Evolutionary conservation across 2,329 filamentous ascomycete genomes (phyloP).

Genomic region (Phialophora verrucosa): DNA sequence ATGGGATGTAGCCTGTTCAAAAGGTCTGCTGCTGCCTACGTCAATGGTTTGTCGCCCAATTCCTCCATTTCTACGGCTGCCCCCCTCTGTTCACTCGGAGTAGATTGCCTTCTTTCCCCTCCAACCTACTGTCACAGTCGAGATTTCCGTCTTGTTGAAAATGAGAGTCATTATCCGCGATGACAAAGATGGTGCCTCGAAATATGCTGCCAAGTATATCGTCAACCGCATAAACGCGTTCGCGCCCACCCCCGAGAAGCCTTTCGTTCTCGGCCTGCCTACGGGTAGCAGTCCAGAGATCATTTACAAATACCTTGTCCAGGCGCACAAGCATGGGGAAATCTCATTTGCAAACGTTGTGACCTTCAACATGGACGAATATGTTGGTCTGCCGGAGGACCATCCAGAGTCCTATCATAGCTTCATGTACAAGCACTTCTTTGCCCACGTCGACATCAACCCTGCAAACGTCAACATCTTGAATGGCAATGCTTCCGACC

Average conservation of each 20-base stretch:
- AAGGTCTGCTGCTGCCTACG: slow-evolving; percentile 23
- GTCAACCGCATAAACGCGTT: slow-evolving; percentile 80
- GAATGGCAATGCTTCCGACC: slow-evolving; percentile 77
- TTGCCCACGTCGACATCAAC: slow-evolving; percentile 80
- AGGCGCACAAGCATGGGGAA: slow-evolving; percentile 53
- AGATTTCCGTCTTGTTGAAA: slow-evolving; percentile 15
- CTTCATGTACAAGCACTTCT: slow-evolving; percentile 94
- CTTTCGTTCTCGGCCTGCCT: slow-evolving; percentile 82
- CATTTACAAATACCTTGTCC: slow-evolving; percentile 77
- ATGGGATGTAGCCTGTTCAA: slow-evolving; percentile 23
- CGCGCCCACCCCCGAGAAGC: slow-evolving; percentile 71
- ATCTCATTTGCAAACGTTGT: slow-evolving; percentile 88
- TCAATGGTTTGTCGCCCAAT: slow-evolving; percentile 30
- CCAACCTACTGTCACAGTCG: slow-evolving; percentile 3
- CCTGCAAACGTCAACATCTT: slow-evolving; percentile 84
- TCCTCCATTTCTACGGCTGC: slow-evolving; percentile 3
- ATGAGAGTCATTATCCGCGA: slow-evolving; percentile 88
- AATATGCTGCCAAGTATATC: slow-evolving; percentile 81
- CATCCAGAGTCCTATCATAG: slow-evolving; percentile 87
- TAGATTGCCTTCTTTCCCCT: slow-evolving; percentile 11
- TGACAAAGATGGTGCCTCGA: slow-evolving; percentile 69
- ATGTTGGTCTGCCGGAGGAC: slow-evolving; percentile 80
- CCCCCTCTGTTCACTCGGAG: not conserved
- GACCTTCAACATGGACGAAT: slow-evolving; percentile 95
- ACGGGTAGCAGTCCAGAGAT: slow-evolving; percentile 81